phyloP scores from a whole-genome alignment of 1,139 yeast genomes.

The Kurtzmaniella quercitrusa region DNA sequence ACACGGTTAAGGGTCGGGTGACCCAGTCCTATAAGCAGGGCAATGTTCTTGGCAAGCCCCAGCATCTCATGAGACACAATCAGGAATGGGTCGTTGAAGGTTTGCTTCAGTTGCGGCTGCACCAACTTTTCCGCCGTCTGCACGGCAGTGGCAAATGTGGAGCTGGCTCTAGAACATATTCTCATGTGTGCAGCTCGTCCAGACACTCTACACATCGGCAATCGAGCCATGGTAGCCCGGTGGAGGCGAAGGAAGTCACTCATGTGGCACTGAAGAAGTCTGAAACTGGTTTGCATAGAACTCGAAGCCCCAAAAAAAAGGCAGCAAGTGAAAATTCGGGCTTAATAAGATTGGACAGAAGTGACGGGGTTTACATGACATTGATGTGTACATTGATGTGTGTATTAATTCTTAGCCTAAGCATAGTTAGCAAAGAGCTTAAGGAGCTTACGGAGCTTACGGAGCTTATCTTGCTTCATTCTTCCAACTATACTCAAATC shows the following conservation, averaged over 20 bases:
- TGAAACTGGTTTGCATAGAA: neutral
- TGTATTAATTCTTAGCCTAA: too few species aligned
- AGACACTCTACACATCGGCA: neutral
- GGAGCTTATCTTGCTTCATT: too few species aligned
- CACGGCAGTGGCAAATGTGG: slow-evolving; percentile 46
- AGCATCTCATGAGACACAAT: slow-evolving; percentile 96
- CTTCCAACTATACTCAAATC: too few species aligned
- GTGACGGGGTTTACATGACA: too few species aligned
- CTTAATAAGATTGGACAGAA: too few species aligned
- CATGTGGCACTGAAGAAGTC: neutral
- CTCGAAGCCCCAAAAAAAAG: neutral
- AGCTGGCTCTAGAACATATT: neutral
- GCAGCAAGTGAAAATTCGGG: neutral
- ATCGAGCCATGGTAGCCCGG: neutral
- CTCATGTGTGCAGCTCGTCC: neutral
- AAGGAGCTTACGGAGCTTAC: too few species aligned
- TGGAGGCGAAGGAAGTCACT: slow-evolving; percentile 1
- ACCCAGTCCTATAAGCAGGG: slow-evolving; percentile 82
- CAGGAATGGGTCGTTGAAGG: slow-evolving; percentile 73
- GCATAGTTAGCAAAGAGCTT: too few species aligned
- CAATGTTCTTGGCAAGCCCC: slow-evolving; percentile 79
- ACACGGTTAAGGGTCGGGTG: slow-evolving; percentile 90
- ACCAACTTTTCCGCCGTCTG: slow-evolving; percentile 78
- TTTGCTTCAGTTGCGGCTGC: slow-evolving; percentile 55
- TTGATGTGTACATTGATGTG: too few species aligned